A percentile compares a stretch with the other conserved stretches of the same genome.
phyloP scores from a whole-genome alignment of 2,329 filamentous ascomycete genomes.

The Pseudocercospora crystallina region DNA sequence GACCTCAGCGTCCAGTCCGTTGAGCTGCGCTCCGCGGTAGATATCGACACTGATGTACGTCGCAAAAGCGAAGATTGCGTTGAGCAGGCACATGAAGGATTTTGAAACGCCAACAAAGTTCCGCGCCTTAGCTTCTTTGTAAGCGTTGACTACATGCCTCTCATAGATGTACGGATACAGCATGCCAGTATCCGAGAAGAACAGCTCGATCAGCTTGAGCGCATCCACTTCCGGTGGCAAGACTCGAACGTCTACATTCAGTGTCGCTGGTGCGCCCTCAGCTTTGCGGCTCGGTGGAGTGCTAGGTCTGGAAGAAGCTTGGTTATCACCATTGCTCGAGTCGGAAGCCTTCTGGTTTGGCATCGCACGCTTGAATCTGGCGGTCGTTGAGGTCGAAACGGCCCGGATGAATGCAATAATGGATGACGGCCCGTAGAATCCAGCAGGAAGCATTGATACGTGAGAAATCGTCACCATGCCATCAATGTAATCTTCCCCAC shows the following conservation, averaged over 20 bases:
- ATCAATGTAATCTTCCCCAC: background rate
- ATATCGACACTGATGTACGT: slow-evolving; percentile 5
- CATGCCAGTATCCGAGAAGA: slow-evolving; percentile 7
- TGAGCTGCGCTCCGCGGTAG: background rate
- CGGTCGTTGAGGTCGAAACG: background rate
- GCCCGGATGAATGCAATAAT: slow-evolving; percentile 1
- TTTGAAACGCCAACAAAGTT: background rate
- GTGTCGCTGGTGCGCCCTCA: too few species aligned
- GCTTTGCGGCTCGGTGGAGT: background rate
- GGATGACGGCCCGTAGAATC: slow-evolving; percentile 1
- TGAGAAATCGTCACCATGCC: slow-evolving; percentile 2
- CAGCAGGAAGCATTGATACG: background rate
- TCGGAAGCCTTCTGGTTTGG: too few species aligned
- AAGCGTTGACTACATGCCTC: slow-evolving; percentile 1
- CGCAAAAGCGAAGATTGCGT: slow-evolving; percentile 8
- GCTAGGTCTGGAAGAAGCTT: background rate
- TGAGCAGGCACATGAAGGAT: slow-evolving; percentile 1
- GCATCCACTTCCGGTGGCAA: background rate
- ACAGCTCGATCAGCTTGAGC: background rate
- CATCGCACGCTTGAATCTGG: background rate
- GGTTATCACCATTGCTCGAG: background rate
- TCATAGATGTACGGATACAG: slow-evolving; percentile 4
- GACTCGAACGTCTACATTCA: background rate
- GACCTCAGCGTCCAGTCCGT: background rate
- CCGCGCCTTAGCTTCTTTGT: background rate